Conservation (phyloP, 352 stramenopile genomes). For the Phytophthora sojae region DNA sequence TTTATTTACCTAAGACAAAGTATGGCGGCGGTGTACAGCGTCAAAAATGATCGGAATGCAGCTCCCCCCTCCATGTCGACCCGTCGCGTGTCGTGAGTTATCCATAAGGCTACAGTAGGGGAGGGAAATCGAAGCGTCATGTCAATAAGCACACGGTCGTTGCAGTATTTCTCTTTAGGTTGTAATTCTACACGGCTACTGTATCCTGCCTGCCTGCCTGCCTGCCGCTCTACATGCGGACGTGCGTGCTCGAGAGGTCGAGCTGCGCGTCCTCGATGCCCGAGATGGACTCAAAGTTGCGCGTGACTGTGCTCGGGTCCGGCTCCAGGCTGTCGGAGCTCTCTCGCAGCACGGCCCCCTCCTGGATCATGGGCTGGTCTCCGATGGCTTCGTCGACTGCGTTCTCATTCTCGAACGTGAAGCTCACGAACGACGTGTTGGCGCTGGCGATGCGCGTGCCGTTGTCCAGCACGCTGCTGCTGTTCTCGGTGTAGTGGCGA, state of each 20-base stretch:
- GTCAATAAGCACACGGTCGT: slow-evolving; percentile 10
- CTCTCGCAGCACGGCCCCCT: slow-evolving; percentile 30
- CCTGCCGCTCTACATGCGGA: slow-evolving; percentile 40
- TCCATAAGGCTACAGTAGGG: not conserved
- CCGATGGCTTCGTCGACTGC: slow-evolving; percentile 25
- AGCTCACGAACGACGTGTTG: slow-evolving; percentile 57
- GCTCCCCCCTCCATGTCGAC: not conserved
- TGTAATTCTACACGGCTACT: slow-evolving; percentile 1
- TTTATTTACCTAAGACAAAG: slow-evolving; percentile 30
- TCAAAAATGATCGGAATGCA: slow-evolving; percentile 1
- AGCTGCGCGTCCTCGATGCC: slow-evolving; percentile 41
- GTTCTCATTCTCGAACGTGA: slow-evolving; percentile 37
- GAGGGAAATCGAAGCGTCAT: not conserved
- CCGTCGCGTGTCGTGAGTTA: not conserved
- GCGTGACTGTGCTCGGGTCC: slow-evolving; percentile 35
- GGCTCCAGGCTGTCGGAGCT: slow-evolving; percentile 16
- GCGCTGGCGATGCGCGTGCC: slow-evolving; percentile 38
- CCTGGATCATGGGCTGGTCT: slow-evolving; percentile 37
- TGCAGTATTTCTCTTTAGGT: not conserved
- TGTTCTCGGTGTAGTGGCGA: slow-evolving; percentile 38
- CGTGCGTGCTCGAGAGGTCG: slow-evolving; percentile 43
- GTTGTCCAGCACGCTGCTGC: slow-evolving; percentile 29
- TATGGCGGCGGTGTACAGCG: not conserved
- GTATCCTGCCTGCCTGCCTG: too few relatives aligned
- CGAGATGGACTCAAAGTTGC: slow-evolving; percentile 59